Conservation (phyloP, 2,329 filamentous ascomycete genomes). For the Neurospora sp. region DNA sequence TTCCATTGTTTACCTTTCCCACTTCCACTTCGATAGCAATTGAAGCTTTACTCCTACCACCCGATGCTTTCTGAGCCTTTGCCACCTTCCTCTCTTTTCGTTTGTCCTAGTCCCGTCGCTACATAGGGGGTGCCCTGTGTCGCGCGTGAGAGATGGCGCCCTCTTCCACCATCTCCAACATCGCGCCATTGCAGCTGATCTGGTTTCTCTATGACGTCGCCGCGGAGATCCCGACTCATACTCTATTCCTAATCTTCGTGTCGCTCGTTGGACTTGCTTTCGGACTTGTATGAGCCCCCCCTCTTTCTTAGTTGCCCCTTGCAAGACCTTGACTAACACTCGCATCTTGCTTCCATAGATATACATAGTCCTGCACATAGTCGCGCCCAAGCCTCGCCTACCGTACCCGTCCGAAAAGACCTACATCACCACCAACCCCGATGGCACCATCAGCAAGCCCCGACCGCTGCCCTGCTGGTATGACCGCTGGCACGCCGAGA, state of each 20-base stretch:
- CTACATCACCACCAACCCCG: slow-evolving; percentile 65
- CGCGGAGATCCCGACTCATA: slow-evolving; percentile 29
- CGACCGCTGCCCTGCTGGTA: slow-evolving; percentile 76
- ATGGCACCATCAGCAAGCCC: slow-evolving; percentile 38
- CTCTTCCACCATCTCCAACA: slow-evolving; percentile 3
- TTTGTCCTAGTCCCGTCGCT: background rate
- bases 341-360: slow-evolving; percentile 19
- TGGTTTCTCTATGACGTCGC: slow-evolving; percentile 26
- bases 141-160: slow-evolving; percentile 6
- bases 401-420: slow-evolving; percentile 71
- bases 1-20: background rate
- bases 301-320: background rate
- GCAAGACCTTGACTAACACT: background rate
- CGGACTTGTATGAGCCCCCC: slow-evolving; percentile 26
- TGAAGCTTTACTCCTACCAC: background rate
- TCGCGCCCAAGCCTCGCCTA: slow-evolving; percentile 72
- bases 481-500: slow-evolving; percentile 60
- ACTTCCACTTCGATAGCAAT: background rate
- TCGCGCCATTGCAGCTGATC: slow-evolving; percentile 26
- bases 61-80: background rate
- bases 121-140: background rate
- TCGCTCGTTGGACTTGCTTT: slow-evolving; percentile 26
- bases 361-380: slow-evolving; percentile 58
- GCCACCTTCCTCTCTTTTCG: slow-evolving; percentile 1
- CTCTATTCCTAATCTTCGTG: slow-evolving; percentile 28